Conservation (phyloP, 495 filamentous ascomycete species). For the Corynascus novoguineensis region DNA sequence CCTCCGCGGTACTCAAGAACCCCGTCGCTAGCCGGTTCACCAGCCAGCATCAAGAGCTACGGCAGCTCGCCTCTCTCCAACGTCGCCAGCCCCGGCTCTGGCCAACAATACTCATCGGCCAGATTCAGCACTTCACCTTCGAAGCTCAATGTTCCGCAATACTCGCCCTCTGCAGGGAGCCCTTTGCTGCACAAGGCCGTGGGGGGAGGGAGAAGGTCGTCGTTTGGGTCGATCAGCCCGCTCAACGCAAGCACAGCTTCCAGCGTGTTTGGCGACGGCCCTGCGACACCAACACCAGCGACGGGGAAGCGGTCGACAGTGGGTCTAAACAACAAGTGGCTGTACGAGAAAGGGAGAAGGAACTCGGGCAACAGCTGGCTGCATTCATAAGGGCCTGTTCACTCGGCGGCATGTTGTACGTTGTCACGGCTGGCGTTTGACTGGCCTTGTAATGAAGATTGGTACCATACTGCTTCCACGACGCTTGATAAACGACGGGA, state of each 20-base stretch:
- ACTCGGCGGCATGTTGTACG: background rate
- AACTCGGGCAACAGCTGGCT: slow-evolving; percentile 36
- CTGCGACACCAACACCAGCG: slow-evolving; percentile 56
- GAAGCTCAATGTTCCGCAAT: slow-evolving; percentile 24
- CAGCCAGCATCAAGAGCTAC: slow-evolving; percentile 46
- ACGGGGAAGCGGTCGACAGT: slow-evolving; percentile 63
- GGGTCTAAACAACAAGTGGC: slow-evolving; percentile 79
- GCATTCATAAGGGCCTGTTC: slow-evolving; percentile 20
- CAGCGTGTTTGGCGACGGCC: slow-evolving; percentile 39
- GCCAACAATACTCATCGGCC: slow-evolving; percentile 21
- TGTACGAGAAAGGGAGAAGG: slow-evolving; percentile 70
- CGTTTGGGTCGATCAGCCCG: slow-evolving; percentile 56
- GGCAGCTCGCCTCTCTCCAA: slow-evolving; percentile 50
- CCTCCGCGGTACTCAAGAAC: slow-evolving; percentile 83
- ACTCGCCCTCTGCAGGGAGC: slow-evolving; percentile 41
- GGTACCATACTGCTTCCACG: too few relatives aligned
- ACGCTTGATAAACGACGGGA: too few relatives aligned
- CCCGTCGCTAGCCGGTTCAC: slow-evolving; percentile 49
- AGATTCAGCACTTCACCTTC: slow-evolving; percentile 13
- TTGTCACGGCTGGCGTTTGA: background rate
- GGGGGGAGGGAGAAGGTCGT: slow-evolving; percentile 52
- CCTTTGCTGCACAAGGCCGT: slow-evolving; percentile 67
- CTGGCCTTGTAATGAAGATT: background rate
- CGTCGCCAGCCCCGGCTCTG: slow-evolving; percentile 34
- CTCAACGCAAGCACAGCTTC: slow-evolving; percentile 43